phyloP scores from a whole-genome alignment of 2,329 filamentous ascomycete genomes.

The Mariannaea sp. region DNA sequence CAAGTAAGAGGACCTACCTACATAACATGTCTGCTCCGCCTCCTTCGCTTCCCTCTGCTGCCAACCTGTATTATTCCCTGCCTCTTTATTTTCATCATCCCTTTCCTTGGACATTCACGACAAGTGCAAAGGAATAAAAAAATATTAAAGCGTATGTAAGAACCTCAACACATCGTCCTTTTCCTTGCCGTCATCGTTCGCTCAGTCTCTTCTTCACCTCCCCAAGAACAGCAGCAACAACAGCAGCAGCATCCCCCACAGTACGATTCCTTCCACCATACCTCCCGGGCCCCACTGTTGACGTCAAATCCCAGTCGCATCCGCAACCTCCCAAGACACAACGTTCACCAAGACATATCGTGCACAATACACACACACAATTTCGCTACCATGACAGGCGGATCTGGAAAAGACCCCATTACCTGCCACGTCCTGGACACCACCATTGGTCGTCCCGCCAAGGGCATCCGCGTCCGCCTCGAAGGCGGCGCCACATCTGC shows the following conservation, averaged over 20 bases:
- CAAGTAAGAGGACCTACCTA: not conserved
- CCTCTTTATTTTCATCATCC: too few relatives aligned
- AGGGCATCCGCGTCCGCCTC: slow-evolving; percentile 69
- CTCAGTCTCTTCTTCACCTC: not conserved
- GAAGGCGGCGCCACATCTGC: slow-evolving; percentile 48
- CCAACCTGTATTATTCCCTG: not conserved
- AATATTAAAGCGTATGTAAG: too few relatives aligned
- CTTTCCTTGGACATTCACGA: not conserved
- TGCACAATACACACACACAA: not conserved
- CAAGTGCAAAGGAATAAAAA: not conserved
- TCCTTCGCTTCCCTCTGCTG: not conserved
- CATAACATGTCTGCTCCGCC: slow-evolving; percentile 6
- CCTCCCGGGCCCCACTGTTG: slow-evolving; percentile 19
- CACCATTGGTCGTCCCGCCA: slow-evolving; percentile 70
- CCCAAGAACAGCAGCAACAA: too few relatives aligned
- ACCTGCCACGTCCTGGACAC: slow-evolving; percentile 90
- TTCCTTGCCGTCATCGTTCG: not conserved
- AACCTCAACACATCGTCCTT: too few relatives aligned
- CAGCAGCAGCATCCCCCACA: too few relatives aligned
- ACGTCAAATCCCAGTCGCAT: slow-evolving; percentile 25
- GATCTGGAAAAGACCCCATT: slow-evolving; percentile 63
- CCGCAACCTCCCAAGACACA: too few relatives aligned
- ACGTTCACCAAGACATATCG: slow-evolving; percentile 4
- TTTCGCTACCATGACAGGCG: slow-evolving; percentile 27
- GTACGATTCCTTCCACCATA: slow-evolving; percentile 4